Evolutionary conservation across 805 yeast genomes (phyloP), one percentile per base, ranked within the genome.

Genomic region (Saccharomycopsis amapae): DNA sequence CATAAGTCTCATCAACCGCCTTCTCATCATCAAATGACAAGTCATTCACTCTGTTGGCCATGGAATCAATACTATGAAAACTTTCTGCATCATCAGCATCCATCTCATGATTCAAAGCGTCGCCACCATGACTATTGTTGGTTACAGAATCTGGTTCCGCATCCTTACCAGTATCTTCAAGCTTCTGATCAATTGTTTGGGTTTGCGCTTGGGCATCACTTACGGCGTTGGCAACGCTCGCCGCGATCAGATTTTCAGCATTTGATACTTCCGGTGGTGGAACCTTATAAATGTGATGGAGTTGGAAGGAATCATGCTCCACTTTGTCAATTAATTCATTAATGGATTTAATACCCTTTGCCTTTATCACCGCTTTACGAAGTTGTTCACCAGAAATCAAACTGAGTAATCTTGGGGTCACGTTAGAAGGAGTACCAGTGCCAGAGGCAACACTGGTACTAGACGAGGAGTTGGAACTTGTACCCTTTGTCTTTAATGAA

Each of bases 1-100:
- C 90, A 55, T 82, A 83, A 3, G 78, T 83, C 56, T 79, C 84
- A 58, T 79, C 82, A n/a, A 82, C 85, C 3, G 72, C 89, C 19
- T 55, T 55, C 38, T 56, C 55, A 9, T 41, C 44, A 28, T 55
- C 53, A 9, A 51, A 50, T 4, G 46, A 49, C 12, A 51, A 43
- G 19, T 47, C 51, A 24, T 34, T 40, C 9, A 46, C 48, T 17
- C 41, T 20, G 18, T 57, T 10, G 9, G 38, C 28, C 40, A 44
- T 44, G 6, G 51, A 48, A 32, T 48, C 49, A 36, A 44, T 41
- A 24, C 52, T 48, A 30, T 39, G 33, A 7, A 47, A 38, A 39
- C 48, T 44, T 17, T 40, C 46, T n/a, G 15, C 9, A 33, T 45
- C 49, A 17, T 46, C 46, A 24, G 10, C 20, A 19, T 38, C 48